Base-by-base conservation (phyloP, 805 yeast genomes). In the Kuraishia borneana region DNA sequence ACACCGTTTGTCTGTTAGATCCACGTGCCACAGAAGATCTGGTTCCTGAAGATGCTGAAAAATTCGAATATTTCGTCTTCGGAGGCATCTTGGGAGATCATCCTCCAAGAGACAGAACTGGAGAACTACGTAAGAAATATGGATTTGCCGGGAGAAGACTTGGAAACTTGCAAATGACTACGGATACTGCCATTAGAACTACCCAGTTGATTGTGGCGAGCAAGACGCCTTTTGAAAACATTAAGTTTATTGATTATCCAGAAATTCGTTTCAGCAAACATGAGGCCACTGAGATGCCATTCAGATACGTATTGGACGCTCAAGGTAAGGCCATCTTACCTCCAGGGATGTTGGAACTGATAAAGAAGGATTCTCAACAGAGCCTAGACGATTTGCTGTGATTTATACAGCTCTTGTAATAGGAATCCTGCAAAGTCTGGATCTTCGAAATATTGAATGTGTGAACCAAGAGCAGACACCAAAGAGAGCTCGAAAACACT, bases 261-360 rank as follows among this genome's bases (percentile, higher is more conserved):
- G 97, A 89, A 56, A 80, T 89, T 45, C 73, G 85, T 51, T 89
- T 83, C 61, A 79, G 66, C 56, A 80, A 79, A 53, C 74, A 83
- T 49, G 98, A 92, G 56, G 83, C 94, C 3, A 87, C 96, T 0
- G 96, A 89, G 52, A 89, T 89, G 98, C 98, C 98, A 3, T 89
- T 89, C 61, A 69, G 98, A 51, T 89, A 89, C 48, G 80, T 89
- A 13, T 58, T 77, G 38, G 83, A 82, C 45, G 53, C 48, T 1
- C 45, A 67, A 1, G 74, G 73, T 3, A 68, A 71, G 40, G 97
- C 98, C 1, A 82, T 92, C 8, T 63, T 89, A 49, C 98, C 98
- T 1, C 70, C 71, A 36, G 97, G 97, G 0, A 89, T 89, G 97
- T 60, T 84, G 37, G 78, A 78, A 21, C 67, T 89, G 52, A 89